Evolutionary conservation across 805 yeast genomes (phyloP), one percentile per base, ranked within the genome.

Genomic region (Cyberlindnera misumaiensis): DNA sequence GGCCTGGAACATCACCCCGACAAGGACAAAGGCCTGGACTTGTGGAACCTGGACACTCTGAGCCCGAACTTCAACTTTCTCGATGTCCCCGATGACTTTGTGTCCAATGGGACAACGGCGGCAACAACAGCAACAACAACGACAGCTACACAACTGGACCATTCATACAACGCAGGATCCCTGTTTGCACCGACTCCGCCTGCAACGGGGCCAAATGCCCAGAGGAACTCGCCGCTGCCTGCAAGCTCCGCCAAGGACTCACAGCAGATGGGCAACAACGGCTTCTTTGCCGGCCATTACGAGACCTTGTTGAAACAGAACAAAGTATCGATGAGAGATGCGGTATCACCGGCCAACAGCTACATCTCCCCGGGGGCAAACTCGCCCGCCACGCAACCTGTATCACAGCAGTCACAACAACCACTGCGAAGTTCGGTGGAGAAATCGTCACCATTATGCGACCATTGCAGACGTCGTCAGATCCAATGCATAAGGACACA

Each of bases 391-490:
- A 22, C 41, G 7, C 40, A 30, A 16, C 37, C 22, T 28, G 18
- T 20, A 18, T 36, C 42, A 20, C 38, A 28, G 18, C 34, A 37
- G 36, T 36, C 37, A 18, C 34, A 32, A 12, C 33, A 14, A 30
- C 31, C 4, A 29, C 34, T 30, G n/a, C 39, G 24, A 32, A 13
- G 12, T 4, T 15, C 13, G 32, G 24, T 8, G 24, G 28, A 18
- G 28, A 37, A 20, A 18, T n/a, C 28, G 15, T 9, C 34, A 10
- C 44, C 48, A 7, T 90, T 94, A 1, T 88, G 96, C 55, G 95
- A 85, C 53, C 86, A 80, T 48, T 89, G 97, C 59, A 68, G 94
- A 30, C 65, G 88, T 41, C 68, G 89, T 34, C 85, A 84, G 54
- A 81, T 83, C 16, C 77, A 83, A 47, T 89, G 97, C 65, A 80